Base-by-base conservation (phyloP, 805 yeast genomes). In the Candida sonorensis region DNA sequence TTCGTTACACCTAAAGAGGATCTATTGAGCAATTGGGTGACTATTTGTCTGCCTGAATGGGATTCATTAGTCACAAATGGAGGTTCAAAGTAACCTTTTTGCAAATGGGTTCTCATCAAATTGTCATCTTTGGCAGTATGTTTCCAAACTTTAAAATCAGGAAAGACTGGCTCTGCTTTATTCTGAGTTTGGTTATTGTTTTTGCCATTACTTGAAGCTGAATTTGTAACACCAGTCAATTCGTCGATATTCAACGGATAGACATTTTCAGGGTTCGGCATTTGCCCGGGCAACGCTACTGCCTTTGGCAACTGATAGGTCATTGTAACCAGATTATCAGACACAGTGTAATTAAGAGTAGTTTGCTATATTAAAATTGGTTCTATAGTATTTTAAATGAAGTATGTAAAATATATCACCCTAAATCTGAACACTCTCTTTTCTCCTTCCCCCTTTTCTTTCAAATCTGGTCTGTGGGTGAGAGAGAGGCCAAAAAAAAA, bases 111-210 rank as follows among this genome's bases (percentile, higher is more conserved):
- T 30, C 69, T 64, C 46, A 79, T 68, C 17, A 74, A 53, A 4
- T 57, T 63, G 42, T 74, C 77, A 37, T 80, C 86, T 9, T 61
- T 62, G 8, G 63, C 41, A 5, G 68, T 65, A 45, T 77, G 85
- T 24, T 61, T 59, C 92, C 94, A 84, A 0, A 86, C 80, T 24
- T 55, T 58, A 50, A 73, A 82, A 51, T 83, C 94, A 0, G 94
- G 94, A 44, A 69, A 81, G 7, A 52, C 40, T 4, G 41, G 34
- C 21, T 42, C 48, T 19, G 7, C 27, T 3, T 20, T 15, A 16
- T n/a, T n/a, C n/a, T n/a, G n/a, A n/a, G n/a, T n/a, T n/a, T n/a
- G n/a, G n/a, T n/a, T n/a, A 11, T 17, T 14, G 19, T 33, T n/a
- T 17, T 25, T 2, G 26, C 12, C n/a, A 17, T 11, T 10, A 19